Evolutionary conservation across 352 stramenopile species (phyloP), one percentile per base, ranked within the genome.

Genomic region (Globisporangium heterothallicum): DNA sequence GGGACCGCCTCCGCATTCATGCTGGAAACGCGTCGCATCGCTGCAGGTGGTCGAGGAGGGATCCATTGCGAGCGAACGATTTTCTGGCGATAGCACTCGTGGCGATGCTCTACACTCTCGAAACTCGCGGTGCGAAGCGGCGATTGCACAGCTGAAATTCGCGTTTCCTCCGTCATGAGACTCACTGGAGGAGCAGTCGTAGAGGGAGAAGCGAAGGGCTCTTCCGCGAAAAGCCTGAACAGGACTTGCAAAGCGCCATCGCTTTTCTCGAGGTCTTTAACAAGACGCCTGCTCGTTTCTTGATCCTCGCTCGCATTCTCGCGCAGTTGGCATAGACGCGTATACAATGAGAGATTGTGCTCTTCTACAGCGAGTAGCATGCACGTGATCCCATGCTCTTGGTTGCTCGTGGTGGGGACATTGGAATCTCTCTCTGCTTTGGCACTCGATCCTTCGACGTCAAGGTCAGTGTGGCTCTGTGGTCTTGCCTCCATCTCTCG

Each of bases 331-430:
- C 68, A 47, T 16, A 85, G 35, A 10, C 77, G 72, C 5, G 68
- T 56, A 19, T 70, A 79, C 5, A 88, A 48, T 13, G 64, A 54
- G 10, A 82, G 29, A 49, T 86, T 88, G 19, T 69, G 55, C 13
- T 70, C 58, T 63, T 88, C 77, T 13, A 70, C 63, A 12, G 59
- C 61, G n/a, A 88, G 52, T 30, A 88, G 63, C n/a, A 74, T 65
- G 45, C 72, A 88, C 13, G 61, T 59, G 2, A 66, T 56, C 5
- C 45, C 47, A 1, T 63, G 16, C 9, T 55, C 18, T 13, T 18
- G 9, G 10, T 29, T 24, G 34, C 16, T n/a, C 27, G 10, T 12
- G 8, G 16, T 6, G 12, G 38, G 19, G 3, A 14, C 5, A 38
- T 24, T 27, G 9, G 12, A 42, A n/a, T 19, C 46, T 46, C 61